phyloP scores from a whole-genome alignment of 2,329 filamentous ascomycete species.

The Xylariaceae sp. region DNA sequence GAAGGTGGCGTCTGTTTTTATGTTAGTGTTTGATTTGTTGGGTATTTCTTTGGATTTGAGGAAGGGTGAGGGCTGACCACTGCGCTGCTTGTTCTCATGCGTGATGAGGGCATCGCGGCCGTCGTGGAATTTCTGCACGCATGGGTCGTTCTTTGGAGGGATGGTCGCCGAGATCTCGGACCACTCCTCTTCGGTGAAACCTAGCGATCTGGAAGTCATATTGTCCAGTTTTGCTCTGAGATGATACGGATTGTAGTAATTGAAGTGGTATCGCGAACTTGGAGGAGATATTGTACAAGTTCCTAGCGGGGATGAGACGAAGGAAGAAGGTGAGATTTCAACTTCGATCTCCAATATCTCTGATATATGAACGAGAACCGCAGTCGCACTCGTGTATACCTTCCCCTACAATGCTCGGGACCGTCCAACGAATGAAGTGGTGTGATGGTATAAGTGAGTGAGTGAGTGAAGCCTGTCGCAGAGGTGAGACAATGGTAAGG shows the following conservation, averaged over 20 bases:
- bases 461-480: neutral
- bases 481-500: neutral
- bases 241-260: neutral
- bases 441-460: neutral
- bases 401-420: neutral
- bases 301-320: neutral
- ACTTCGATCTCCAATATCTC: too few relatives aligned
- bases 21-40: neutral
- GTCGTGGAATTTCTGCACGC: conserved; percentile 75
- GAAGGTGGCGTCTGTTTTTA: conserved; percentile 60
- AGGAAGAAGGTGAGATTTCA: too few relatives aligned
- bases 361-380: neutral
- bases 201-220: conserved; percentile 12
- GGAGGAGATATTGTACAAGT: neutral
- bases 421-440: neutral
- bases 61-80: conserved; percentile 50
- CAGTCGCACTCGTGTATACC: neutral
- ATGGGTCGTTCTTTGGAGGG: conserved; percentile 59
- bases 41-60: neutral
- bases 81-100: conserved; percentile 76
- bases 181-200: conserved; percentile 52
- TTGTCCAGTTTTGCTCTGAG: neutral
- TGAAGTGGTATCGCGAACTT: too few relatives aligned
- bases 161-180: conserved; percentile 52
- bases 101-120: conserved; percentile 70